Percentiles rank a stretch among this genome's conserved stretches.
Conservation (phyloP, 257 asterid species). For the Henckelia pumila region DNA sequence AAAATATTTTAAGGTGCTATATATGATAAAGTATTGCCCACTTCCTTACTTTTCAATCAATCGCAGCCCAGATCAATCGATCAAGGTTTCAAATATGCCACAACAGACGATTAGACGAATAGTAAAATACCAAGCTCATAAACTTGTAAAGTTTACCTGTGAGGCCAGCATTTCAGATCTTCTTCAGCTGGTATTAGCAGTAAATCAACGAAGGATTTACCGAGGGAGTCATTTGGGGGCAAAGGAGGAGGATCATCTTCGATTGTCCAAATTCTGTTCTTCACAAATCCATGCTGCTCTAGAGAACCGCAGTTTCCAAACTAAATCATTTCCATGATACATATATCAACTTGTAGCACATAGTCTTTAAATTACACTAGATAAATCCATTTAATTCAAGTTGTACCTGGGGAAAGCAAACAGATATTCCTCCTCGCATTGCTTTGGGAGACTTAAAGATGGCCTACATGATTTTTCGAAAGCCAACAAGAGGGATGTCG, state of each 20-base stretch:
- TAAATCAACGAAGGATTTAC: conserved; percentile 76
- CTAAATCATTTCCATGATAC: conserved; percentile 36
- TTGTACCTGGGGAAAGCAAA: conserved; percentile 89
- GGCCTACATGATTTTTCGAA: conserved; percentile 44
- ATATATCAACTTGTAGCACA: conserved; percentile 10
- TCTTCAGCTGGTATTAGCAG: conserved; percentile 85
- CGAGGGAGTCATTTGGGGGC: conserved; percentile 47
- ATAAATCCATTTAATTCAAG: background rate
- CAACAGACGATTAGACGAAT: background rate
- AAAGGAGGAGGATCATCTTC: conserved; percentile 82
- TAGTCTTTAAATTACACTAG: background rate
- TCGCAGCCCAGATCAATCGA: background rate
- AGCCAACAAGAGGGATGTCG: conserved; percentile 7
- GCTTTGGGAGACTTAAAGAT: conserved; percentile 84
- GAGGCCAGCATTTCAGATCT: conserved; percentile 85
- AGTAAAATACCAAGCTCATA: background rate
- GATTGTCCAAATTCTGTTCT: conserved; percentile 74
- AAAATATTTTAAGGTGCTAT: background rate
- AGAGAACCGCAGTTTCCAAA: conserved; percentile 64
- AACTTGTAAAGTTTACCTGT: conserved; percentile 46
- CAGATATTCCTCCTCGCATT: conserved; percentile 83
- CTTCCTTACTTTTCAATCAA: background rate
- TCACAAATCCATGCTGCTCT: conserved; percentile 85
- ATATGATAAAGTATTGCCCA: background rate
- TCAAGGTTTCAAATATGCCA: background rate